Evolutionary conservation across 768 basidiomycete genomes (phyloP), one percentile per base, ranked within the genome.

Genomic region (Rubroboletus satanas): DNA sequence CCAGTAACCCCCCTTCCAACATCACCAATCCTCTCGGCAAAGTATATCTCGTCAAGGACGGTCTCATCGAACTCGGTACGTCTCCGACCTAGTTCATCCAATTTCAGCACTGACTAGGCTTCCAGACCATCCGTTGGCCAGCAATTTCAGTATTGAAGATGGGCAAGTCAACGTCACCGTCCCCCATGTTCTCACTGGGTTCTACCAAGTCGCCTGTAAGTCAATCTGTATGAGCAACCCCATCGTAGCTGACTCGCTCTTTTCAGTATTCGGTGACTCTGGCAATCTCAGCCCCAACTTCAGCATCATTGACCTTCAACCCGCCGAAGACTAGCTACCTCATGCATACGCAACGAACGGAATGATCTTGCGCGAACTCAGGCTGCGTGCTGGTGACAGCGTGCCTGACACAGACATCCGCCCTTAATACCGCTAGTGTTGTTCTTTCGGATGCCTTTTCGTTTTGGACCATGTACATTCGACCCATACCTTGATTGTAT

Each of bases 121-220:
- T n/a, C 28, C 53, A 71, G 71, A 59, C 5, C 12, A 61, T 45
- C 38, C 41, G 26, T 53, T 76, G 45, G 68, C 66, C 3, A 43
- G 43, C 7, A 58, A 51, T 15, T 71, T 76, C 55, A 47, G 67
- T 33, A 67, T 77, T 45, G 48, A 60, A 14, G 45, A 56, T 7
- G 75, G 75, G 9, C 14, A 38, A 0, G 61, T 61, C 21, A 26
- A 44, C 11, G 50, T 75, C 31, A 55, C 32, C 5, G 72, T 74
- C 7, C 73, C 74, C 7, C 17, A 43, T 12, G 67, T 77, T 15
- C 5, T 45, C 0, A 35, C 63, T 21, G 72, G 68, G 11, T 47
- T 66, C 9, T 77, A 77, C 56, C 57, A 66, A 18, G 9, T 77
- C 38, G 67, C 72, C 51, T 59, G 71, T 68, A 60, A 65, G 66